Evolutionary conservation across 176 grass and related monocot species (phyloP).

Genomic region (Olyra latifolia): DNA sequence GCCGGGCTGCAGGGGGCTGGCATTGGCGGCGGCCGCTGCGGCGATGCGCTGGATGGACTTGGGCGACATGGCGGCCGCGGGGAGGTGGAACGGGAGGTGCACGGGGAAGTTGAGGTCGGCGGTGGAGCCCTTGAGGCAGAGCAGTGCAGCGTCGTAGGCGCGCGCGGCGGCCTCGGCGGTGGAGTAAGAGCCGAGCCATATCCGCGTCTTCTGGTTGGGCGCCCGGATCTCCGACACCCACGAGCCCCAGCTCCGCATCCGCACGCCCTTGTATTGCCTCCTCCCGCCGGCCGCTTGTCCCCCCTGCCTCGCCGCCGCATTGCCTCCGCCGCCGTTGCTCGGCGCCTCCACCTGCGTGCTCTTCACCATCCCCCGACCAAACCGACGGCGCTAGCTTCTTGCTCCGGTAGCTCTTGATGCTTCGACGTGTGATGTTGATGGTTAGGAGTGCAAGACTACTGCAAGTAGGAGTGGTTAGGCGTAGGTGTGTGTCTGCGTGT

Average conservation of each 20-base stretch:
- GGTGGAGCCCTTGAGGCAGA: slow-evolving; percentile 92
- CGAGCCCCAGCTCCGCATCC: slow-evolving; percentile 96
- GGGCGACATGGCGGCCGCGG: slow-evolving; percentile 78
- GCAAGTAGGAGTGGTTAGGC: background rate
- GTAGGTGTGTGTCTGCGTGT: background rate
- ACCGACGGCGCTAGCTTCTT: background rate
- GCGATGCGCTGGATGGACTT: slow-evolving; percentile 93
- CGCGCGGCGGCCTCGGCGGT: slow-evolving; percentile 91
- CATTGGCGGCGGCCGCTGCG: slow-evolving; percentile 66
- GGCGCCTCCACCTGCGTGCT: slow-evolving; percentile 29
- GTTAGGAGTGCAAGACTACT: slow-evolving; percentile 17
- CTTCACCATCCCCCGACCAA: slow-evolving; percentile 55
- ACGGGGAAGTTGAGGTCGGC: slow-evolving; percentile 90
- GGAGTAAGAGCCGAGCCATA: slow-evolving; percentile 97
- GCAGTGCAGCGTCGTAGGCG: slow-evolving; percentile 92
- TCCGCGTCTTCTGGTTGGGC: slow-evolving; percentile 91
- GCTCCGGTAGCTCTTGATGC: background rate
- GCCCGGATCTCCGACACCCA: slow-evolving; percentile 98
- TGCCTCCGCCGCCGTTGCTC: background rate
- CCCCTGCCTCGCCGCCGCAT: slow-evolving; percentile 30
- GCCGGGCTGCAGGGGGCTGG: slow-evolving; percentile 24
- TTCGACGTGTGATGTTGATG: slow-evolving; percentile 24
- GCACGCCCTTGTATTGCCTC: slow-evolving; percentile 88
- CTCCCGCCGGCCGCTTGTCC: slow-evolving; percentile 23
- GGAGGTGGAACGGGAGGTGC: slow-evolving; percentile 61